phyloP scores from a whole-genome alignment of 768 basidiomycete species.

The Tylopilus felleus region DNA sequence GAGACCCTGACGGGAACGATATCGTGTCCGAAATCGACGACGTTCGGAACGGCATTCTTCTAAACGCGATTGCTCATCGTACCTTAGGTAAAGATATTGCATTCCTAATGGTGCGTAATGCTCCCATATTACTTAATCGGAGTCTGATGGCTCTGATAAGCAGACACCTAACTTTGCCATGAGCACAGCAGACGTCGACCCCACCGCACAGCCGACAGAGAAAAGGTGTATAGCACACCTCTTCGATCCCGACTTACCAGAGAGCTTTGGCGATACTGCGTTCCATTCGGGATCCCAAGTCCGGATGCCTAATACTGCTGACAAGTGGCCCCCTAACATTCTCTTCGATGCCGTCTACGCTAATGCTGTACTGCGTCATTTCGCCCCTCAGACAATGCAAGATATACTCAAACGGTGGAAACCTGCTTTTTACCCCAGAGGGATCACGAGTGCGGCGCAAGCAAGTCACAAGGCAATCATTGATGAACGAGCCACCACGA shows the following conservation, averaged over 20 bases:
- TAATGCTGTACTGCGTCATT: not conserved
- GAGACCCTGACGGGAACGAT: not conserved
- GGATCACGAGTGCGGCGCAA: not conserved
- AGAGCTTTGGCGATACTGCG: not conserved
- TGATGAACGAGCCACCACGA: not conserved
- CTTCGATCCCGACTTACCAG: not conserved
- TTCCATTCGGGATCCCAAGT: not conserved
- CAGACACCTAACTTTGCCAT: constrained; percentile 10
- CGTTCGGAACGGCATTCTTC: constrained; percentile 1
- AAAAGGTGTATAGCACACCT: not conserved
- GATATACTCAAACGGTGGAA: not conserved
- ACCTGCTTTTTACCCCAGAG: not conserved
- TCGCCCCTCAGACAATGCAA: not conserved
- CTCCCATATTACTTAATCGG: not conserved
- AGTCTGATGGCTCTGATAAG: too few species aligned
- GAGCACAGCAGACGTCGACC: not conserved
- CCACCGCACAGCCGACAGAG: not conserved
- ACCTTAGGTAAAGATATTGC: not conserved
- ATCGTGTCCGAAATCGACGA: not conserved
- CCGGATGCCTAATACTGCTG: not conserved
- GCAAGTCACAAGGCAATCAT: not conserved
- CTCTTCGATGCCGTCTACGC: not conserved
- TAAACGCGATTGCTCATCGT: not conserved
- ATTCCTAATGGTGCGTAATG: constrained; percentile 1
- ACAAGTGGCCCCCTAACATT: not conserved